A percentile compares a stretch with the other conserved stretches of the same genome.
phyloP scores from a whole-genome alignment of 345 rosid species.

The Murraya koenigii region DNA sequence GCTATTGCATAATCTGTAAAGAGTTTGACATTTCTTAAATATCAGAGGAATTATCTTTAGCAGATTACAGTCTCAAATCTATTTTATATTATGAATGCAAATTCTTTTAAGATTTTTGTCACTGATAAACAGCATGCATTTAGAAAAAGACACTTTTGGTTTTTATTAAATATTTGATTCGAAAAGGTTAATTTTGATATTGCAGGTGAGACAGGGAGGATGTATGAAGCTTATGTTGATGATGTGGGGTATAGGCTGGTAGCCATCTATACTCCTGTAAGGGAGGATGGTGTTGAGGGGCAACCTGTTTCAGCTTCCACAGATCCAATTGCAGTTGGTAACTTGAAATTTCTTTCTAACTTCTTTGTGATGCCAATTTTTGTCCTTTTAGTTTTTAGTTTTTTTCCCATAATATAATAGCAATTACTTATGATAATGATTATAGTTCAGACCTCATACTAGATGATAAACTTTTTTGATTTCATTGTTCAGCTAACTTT shows the following conservation, averaged over 20 bases:
- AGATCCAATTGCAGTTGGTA: constrained; percentile 90
- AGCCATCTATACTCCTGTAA: constrained; percentile 77
- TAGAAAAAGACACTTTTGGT: neutral
- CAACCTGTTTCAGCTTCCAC: constrained; percentile 97
- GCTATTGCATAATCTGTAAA: neutral
- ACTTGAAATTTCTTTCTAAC: constrained; percentile 7
- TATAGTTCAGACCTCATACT: neutral
- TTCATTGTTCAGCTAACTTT: neutral
- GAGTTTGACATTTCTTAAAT: neutral
- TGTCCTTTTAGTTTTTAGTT: neutral
- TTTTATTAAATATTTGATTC: constrained; percentile 1
- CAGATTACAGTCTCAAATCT: neutral
- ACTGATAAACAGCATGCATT: neutral
- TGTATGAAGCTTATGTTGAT: constrained; percentile 98
- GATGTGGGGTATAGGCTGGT: constrained; percentile 96
- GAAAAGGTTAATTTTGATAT: constrained; percentile 19
- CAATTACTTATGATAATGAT: neutral
- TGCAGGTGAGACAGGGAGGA: constrained; percentile 90
- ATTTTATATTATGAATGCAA: neutral
- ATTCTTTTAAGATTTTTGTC: neutral
- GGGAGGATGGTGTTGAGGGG: constrained; percentile 95
- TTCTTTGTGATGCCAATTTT: constrained; percentile 1
- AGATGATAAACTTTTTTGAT: neutral
- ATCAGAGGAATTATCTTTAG: neutral
- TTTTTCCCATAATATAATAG: neutral